Evolutionary conservation across 257 asterid genomes (phyloP).

Genomic region (Capsicum rhomboideum): DNA sequence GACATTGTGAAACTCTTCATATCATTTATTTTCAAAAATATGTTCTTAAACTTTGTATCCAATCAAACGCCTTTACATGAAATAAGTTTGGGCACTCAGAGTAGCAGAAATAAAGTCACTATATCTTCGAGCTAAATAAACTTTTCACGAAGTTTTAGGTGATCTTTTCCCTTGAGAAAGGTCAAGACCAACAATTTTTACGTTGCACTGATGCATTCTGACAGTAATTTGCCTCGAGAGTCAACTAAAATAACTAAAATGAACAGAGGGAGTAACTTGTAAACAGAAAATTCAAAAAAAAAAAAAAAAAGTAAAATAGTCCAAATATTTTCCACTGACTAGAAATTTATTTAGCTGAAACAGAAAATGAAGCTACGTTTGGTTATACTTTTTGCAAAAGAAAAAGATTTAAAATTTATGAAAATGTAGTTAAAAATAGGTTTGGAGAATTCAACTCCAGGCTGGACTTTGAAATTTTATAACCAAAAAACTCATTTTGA

Average conservation of each 20-base stretch:
- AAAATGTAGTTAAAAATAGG: rapidly evolving
- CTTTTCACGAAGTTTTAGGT: background rate
- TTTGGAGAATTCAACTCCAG: background rate
- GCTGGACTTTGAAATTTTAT: background rate
- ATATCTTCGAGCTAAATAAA: background rate
- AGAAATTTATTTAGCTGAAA: no score
- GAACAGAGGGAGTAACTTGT: no score
- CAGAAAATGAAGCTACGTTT: no score
- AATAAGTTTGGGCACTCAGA: background rate
- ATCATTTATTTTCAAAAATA: no score
- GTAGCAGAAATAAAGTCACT: background rate
- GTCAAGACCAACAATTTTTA: background rate
- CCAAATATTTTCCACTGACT: no score
- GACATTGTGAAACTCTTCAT: background rate
- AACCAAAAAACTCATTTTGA: background rate
- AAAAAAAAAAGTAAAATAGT: no score
- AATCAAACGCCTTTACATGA: background rate
- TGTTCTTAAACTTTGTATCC: background rate
- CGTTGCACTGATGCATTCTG: background rate
- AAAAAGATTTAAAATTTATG: background rate
- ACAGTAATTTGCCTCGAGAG: no score
- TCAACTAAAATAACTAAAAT: no score
- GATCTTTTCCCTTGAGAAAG: background rate
- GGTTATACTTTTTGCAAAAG: no score
- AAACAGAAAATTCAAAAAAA: no score